Base-by-base conservation (phyloP, 2,329 filamentous ascomycete species). In the Beauveria sp. region DNA sequence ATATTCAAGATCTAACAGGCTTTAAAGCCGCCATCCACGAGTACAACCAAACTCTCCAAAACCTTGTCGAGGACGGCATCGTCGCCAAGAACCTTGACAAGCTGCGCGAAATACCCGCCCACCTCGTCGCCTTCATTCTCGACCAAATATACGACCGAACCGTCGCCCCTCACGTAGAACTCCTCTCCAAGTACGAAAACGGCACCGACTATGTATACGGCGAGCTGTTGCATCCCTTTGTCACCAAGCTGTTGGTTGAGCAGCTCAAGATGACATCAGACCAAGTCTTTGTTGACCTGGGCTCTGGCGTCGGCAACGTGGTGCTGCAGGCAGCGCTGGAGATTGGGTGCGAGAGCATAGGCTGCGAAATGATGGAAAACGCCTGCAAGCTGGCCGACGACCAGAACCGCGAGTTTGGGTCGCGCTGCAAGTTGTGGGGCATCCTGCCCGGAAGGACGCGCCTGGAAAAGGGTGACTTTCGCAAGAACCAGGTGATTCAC, bases 281-380 rank as follows among this genome's bases (percentile, higher is more conserved):
- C 55, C 89, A 96, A 67, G 85, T 96, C 43, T 97, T 99, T 71
- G 87, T 99, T 63, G 94, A 99, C 70, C 82, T 99, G 16, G 94
- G 94, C 54, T 97, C 93, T 2, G 94, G 94, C 34, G 94, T 97
- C 18, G 94, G 93, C 53, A 99, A 97, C 70, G 93, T 97, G 3
- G 92, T 94, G 28, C 79, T 99, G 55, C 94, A 99, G 73, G 92
- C 93, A 2, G 94, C 94, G 0, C 82, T 99, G 22, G 91, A 99
- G 73, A 86, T 93, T 57, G 94, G 94, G 20, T 96, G 92, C 72
- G 91, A 96, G 71, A 93, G 89, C 73, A 97, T 92, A 88, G 94
- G 94, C 30, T 96, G 93, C 69, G 94, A 99, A 74, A 91, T 96
- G 81, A 96, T 97, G 91, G 83, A 88, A 61, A 96, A 94, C 63